Conservation (phyloP, 331 rosid species). For the Quercus tomentella region DNA sequence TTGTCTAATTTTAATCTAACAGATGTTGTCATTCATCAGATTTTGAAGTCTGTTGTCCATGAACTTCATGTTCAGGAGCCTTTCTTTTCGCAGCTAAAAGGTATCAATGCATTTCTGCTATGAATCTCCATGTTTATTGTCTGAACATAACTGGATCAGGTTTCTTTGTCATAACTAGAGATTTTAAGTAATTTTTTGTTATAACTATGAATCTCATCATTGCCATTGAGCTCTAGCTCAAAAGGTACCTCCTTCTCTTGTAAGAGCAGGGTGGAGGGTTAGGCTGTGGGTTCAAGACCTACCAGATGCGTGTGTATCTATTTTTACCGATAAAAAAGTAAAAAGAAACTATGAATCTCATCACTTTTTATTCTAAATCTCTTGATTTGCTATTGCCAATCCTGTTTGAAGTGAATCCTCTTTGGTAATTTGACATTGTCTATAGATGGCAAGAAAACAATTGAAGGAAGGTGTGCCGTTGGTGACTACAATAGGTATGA, state of each 20-base stretch:
- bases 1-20: not conserved
- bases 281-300: no score
- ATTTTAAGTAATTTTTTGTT: not conserved
- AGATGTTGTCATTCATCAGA: constrained; percentile 32
- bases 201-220: not conserved
- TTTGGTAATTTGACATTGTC: constrained; percentile 16
- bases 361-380: not conserved
- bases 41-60: constrained; percentile 35
- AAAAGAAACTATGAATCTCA: not conserved
- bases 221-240: no score
- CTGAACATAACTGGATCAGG: not conserved
- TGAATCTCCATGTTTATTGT: not conserved
- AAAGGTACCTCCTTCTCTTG: no score
- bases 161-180: not conserved
- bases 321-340: no score
- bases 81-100: constrained; percentile 56
- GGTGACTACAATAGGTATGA: constrained; percentile 50
- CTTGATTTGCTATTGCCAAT: not conserved
- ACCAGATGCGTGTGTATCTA: no score
- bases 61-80: constrained; percentile 64
- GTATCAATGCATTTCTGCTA: constrained; percentile 23
- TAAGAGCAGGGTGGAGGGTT: no score
- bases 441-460: constrained; percentile 69
- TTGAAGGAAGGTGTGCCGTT: constrained; percentile 69
- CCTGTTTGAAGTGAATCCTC: constrained; percentile 1